Evolutionary conservation across 495 filamentous ascomycete species (phyloP).

Genomic region (Lepraria neglecta): DNA sequence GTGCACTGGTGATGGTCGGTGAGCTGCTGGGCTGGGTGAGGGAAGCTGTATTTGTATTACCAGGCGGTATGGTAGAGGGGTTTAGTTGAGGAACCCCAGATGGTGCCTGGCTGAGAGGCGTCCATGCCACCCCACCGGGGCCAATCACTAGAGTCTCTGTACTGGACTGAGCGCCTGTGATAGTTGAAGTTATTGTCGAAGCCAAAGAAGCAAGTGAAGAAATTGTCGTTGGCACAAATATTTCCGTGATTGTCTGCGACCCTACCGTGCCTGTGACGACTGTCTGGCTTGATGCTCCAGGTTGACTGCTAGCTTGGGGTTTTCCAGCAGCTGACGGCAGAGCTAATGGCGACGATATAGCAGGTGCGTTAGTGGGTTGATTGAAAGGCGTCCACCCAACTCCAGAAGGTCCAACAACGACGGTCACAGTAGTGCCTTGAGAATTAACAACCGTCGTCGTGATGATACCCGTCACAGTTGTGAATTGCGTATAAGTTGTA

Average conservation of each 20-base stretch:
- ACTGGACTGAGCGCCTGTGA: too few species aligned
- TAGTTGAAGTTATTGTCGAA: too few species aligned
- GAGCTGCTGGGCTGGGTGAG: background rate
- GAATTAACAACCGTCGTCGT: conserved; percentile 7
- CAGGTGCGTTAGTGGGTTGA: background rate
- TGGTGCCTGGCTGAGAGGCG: too few species aligned
- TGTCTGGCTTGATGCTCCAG: too few species aligned
- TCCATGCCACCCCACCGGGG: too few species aligned
- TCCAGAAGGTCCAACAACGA: conserved; percentile 11
- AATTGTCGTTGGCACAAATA: too few species aligned
- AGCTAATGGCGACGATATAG: conserved; percentile 2
- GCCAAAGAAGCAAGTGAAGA: too few species aligned
- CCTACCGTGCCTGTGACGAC: too few species aligned
- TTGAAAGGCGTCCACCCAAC: conserved; percentile 13
- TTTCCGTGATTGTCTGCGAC: too few species aligned
- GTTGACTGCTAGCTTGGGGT: too few species aligned
- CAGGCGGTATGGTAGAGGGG: background rate
- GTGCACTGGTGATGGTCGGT: background rate
- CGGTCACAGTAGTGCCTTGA: conserved; percentile 2
- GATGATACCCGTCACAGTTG: conserved; percentile 1
- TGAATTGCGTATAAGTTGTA: conserved; percentile 4
- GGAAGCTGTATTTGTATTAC: background rate
- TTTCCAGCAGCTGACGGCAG: background rate
- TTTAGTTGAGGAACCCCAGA: too few species aligned
- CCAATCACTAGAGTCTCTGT: too few species aligned